Evolutionary conservation across 768 basidiomycete species (phyloP).

Genomic region (Suillus americanus): DNA sequence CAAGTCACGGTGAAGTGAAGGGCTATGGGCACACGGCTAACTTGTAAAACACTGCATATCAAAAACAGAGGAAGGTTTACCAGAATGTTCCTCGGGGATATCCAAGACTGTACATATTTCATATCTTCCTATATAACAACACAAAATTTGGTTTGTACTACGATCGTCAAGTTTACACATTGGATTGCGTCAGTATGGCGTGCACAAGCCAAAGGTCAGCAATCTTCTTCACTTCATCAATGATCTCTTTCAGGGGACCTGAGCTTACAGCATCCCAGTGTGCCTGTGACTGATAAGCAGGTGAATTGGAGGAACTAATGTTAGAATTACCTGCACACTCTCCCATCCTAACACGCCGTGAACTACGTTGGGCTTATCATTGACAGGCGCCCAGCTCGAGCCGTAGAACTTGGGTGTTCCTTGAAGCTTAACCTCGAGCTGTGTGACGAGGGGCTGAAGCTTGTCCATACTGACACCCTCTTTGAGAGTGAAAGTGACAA

Average conservation of each 20-base stretch:
- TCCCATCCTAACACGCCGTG: slow-evolving; percentile 40
- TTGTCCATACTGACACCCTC: slow-evolving; percentile 17
- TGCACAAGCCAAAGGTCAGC: slow-evolving; percentile 34
- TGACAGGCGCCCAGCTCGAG: slow-evolving; percentile 28
- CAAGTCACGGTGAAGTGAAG: neutral
- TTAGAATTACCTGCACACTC: slow-evolving; percentile 29
- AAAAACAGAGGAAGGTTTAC: neutral
- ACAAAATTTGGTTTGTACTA: neutral
- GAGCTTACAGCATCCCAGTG: slow-evolving; percentile 33
- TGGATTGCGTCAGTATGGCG: slow-evolving; percentile 19
- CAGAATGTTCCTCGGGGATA: neutral
- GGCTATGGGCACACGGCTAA: neutral
- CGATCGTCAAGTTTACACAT: slow-evolving; percentile 6
- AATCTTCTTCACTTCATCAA: slow-evolving; percentile 25
- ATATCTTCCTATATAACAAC: neutral
- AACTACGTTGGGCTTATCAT: slow-evolving; percentile 18
- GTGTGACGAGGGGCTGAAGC: slow-evolving; percentile 22
- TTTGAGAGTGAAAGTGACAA: slow-evolving; percentile 32
- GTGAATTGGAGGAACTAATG: neutral
- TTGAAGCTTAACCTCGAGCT: slow-evolving; percentile 19
- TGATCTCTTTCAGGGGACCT: slow-evolving; percentile 27
- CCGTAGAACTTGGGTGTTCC: slow-evolving; percentile 26
- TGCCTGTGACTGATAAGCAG: slow-evolving; percentile 22
- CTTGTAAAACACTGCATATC: neutral
- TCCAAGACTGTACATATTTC: neutral